These are phyloP conservation scores for Ambrosiella cleistominuta DNA, from an alignment of 2,329 filamentous ascomycete genomes.

Conservation along the genomic window DNA sequence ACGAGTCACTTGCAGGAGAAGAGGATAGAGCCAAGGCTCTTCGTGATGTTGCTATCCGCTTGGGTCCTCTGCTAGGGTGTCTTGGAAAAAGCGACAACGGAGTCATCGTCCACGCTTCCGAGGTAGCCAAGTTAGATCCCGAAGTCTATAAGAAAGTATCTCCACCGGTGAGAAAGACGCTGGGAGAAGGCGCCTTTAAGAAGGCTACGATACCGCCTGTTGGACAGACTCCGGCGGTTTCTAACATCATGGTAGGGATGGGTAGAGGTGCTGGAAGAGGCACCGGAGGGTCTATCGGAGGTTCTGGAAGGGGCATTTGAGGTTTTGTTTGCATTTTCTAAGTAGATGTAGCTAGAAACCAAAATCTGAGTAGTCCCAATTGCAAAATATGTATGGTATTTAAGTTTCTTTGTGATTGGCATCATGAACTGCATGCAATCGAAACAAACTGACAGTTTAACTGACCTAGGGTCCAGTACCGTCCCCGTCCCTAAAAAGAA, in stretches of 20 bases:
- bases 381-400: too few relatives aligned
- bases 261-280: not conserved
- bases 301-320: not conserved
- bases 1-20: not conserved
- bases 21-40: not conserved
- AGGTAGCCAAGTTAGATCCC: not conserved
- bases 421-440: too few relatives aligned
- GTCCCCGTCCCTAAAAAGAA: not conserved
- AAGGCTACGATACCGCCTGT: not conserved
- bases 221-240: not conserved
- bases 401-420: too few relatives aligned
- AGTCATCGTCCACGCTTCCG: too few relatives aligned
- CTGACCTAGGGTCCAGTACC: not conserved
- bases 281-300: not conserved
- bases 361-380: too few relatives aligned
- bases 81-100: not conserved
- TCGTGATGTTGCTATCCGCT: not conserved
- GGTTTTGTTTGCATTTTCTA: not conserved
- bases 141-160: not conserved
- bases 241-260: not conserved
- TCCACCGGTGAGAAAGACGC: not conserved
- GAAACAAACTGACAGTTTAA: too few relatives aligned
- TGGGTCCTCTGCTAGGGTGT: not conserved
- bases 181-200: not conserved
- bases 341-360: too few relatives aligned